Base-by-base conservation (phyloP, 1,284 basidiomycete genomes). In the Rhodotorula sp. region DNA sequence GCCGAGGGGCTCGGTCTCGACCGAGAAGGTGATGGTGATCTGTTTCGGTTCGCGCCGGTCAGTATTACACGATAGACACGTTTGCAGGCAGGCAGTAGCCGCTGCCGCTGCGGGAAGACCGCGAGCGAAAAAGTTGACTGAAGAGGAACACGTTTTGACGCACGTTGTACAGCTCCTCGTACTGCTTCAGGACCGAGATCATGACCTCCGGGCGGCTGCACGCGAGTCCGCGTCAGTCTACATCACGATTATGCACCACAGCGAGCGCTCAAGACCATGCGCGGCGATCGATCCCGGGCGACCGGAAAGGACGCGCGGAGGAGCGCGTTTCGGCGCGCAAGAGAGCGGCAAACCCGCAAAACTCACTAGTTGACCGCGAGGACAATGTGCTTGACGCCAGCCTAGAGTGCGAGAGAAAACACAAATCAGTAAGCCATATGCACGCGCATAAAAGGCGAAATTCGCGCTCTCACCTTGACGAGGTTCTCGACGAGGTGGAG, bases 1-100 rank as follows among this genome's bases (percentile, higher is more conserved):
- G 64, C 84, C 84, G n/a, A 85, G 79, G 18, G 84, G 84, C 78
- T 85, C 84, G 62, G 83, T 84, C 79, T 85, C 84, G 64, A 85
- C 84, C 55, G 81, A 82, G 78, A 85, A 85, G 76, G 81, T 83
- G 78, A 85, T 85, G 75, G 81, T 83, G 81, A 85, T 85, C 70
- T 71, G 56, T 43, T 43, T 12, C 38, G 38, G 38, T 43, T 43
- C 38, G 38, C 14, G 34, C 38, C 5, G 19, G 34, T 59, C 47
- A 50, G 56, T 38, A 34, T 60, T 23, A 15, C 19, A 43, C 38
- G 1, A 14, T 12, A 43, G 38, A 43, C 38, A 43, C 49, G 49
- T 18, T 19, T 50, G 49, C 49, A 50, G 38, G 38, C 38, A 43
- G 8, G 38, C 10, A 43, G 38, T 12, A 43, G 38, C 38, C 38